Base-by-base conservation (phyloP, 345 rosid species). In the Citrus medica region DNA sequence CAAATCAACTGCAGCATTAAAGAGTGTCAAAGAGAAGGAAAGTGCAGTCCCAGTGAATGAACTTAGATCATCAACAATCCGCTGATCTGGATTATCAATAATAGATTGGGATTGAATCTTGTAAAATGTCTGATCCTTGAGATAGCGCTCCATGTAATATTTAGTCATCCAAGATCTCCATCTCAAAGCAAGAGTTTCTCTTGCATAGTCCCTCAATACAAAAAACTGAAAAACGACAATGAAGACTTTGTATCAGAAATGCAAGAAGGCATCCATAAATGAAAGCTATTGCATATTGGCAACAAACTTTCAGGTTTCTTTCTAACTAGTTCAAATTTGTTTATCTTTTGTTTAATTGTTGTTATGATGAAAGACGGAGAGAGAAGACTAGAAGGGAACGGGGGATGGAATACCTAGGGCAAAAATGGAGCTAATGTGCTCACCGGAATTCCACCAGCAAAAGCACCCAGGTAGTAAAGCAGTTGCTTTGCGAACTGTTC, bases 81-180 rank as follows among this genome's bases (percentile, higher is more conserved):
- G 96, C 87, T 93, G 99, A 83, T 95, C 99, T 3, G 98, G 97
- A 85, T 95, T 93, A 82, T 95, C 99, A 68, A 95, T 88, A 73
- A 93, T 85, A 46, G 98, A 92, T 67, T 93, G 99, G 55, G 99
- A 95, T 62, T 95, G 99, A 71, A 95, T 95, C 75, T 91, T 93
- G 89, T 95, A 95, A 83, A 92, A 95, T 19, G 93, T 87, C 78
- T 83, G 91, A 79, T 90, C 82, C 46, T 85, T 87, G 73, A 95
- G 81, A 82, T 93, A 95, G 10, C 98, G 95, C 71, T 92, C 90
- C 85, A 92, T 88, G 90, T 92, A 95, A 82, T 90, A 86, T 66
- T 86, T 89, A 27, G 98, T 95, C 97, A 95, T 93, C 99, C 99
- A 95, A 69, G 96, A 90, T 80, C 99, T 90, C 99, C 99, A 95